Evolutionary conservation across 1,139 yeast species (phyloP), one percentile per base, ranked within the genome.

Genomic region (Saccharomyces uvarum): DNA sequence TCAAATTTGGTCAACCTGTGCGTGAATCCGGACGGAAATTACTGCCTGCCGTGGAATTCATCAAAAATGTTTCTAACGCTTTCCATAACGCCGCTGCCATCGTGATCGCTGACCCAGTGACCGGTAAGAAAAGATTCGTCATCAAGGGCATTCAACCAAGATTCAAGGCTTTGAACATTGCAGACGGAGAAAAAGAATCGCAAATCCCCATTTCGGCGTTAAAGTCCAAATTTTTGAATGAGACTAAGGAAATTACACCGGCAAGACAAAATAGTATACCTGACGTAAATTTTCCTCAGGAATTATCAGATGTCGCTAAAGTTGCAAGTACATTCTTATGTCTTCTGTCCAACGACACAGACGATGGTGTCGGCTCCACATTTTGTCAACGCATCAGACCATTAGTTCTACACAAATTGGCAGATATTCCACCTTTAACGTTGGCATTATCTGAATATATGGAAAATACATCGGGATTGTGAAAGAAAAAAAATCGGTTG

Each of bases 41-140:
- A 51, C 77, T 93, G 50, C 96, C 97, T 0, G 99, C 99, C 0
- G 98, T 95, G 19, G 98, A 93, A 63, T 93, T 93, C 68, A 93
- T 93, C 67, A 90, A 91, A 66, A 93, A 93, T 67, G 98, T 93
- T 13, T 85, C 93, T 27, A 82, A 83, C 56, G 97, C 97, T 0
- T 91, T 91, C 70, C 86, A 89, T n/a, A 82, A 84, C 62, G 89
- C 97, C 1, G 88, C 89, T 56, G 97, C 99, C 0, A 90, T 90
- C 91, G 98, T 93, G 16, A 82, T 91, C 16, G 76, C 75, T 54
- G 76, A 81, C 56, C 73, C 76, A 13, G 77, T 79, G 1, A 80
- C 79, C 33, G 85, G 84, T 7, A 80, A 81, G 61, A 84, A 88
- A 65, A 86, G 86, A 69, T 93, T 93, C 66, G 89, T 93, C 51